Conservation (phyloP, 1,284 basidiomycete species). For the Thecaphora thlaspeos region DNA sequence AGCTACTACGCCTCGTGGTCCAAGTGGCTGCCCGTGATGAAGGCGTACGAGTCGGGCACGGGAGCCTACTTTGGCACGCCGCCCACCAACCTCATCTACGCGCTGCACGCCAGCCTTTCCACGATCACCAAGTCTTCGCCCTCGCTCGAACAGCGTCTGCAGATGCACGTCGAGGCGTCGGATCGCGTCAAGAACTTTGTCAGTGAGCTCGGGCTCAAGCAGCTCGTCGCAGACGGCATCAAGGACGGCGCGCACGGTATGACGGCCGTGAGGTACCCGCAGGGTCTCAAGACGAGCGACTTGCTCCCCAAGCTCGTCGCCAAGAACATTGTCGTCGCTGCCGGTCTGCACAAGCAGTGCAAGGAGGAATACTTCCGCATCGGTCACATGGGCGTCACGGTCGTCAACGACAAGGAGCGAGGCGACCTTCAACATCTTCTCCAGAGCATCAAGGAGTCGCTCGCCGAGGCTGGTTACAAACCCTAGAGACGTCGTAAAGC, state of each 20-base stretch:
- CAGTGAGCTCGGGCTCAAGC: slow-evolving; percentile 67
- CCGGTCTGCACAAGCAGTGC: slow-evolving; percentile 80
- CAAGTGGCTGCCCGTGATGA: slow-evolving; percentile 57
- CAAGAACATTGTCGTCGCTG: slow-evolving; percentile 79
- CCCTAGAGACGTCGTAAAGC: no score
- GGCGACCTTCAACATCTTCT: slow-evolving; percentile 75
- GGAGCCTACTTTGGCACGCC: slow-evolving; percentile 55
- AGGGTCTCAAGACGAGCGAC: slow-evolving; percentile 48
- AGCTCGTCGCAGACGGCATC: slow-evolving; percentile 50
- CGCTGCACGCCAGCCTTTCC: slow-evolving; percentile 76
- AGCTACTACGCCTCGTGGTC: slow-evolving; percentile 76
- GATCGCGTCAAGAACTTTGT: slow-evolving; percentile 73
- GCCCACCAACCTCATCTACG: slow-evolving; percentile 89
- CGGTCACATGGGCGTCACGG: slow-evolving; percentile 86
- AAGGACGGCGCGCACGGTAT: slow-evolving; percentile 57
- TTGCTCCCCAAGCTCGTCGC: slow-evolving; percentile 62
- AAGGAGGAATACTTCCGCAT: slow-evolving; percentile 68
- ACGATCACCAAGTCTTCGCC: slow-evolving; percentile 65
- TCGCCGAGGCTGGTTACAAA: slow-evolving; percentile 61
- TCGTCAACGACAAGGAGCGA: slow-evolving; percentile 63
- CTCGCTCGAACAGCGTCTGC: slow-evolving; percentile 77
- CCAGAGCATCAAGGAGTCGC: slow-evolving; percentile 65
- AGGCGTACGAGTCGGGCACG: slow-evolving; percentile 54
- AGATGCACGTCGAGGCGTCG: slow-evolving; percentile 73
- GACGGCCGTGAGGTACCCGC: slow-evolving; percentile 55